Evolutionary conservation across 1,284 basidiomycete species (phyloP).

Genomic region (Inonotus hispidus): DNA sequence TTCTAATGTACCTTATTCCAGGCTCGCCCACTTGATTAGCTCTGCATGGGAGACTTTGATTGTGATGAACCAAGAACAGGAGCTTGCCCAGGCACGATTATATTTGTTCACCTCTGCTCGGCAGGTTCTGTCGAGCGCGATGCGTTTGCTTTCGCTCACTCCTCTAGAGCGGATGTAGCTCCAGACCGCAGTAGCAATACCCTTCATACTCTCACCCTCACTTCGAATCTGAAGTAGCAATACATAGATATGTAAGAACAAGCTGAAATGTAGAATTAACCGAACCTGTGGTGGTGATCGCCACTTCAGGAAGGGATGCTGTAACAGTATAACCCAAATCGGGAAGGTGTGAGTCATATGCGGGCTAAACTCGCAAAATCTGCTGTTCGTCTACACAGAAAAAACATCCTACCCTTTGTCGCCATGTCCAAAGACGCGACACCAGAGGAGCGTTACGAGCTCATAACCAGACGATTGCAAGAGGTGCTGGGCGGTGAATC

Average conservation of each 20-base stretch:
- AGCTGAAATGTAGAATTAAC: not conserved
- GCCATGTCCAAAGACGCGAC: not conserved
- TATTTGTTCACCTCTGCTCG: slow-evolving; percentile 87
- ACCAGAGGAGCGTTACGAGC: slow-evolving; percentile 64
- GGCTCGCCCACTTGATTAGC: slow-evolving; percentile 76
- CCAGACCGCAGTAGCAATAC: not conserved
- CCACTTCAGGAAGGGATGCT: no score
- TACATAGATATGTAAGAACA: not conserved
- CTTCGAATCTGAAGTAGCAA: not conserved
- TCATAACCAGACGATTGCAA: slow-evolving; percentile 84
- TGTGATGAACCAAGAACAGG: slow-evolving; percentile 79
- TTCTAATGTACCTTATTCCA: slow-evolving; percentile 63
- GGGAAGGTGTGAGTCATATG: not conserved
- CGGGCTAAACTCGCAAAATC: not conserved
- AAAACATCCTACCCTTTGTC: not conserved
- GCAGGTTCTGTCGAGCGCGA: slow-evolving; percentile 83
- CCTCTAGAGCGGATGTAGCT: slow-evolving; percentile 88
- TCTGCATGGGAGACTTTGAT: slow-evolving; percentile 86
- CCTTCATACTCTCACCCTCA: not conserved
- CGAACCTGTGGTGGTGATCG: no score
- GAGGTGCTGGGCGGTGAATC: slow-evolving; percentile 87
- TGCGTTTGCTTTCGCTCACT: slow-evolving; percentile 84
- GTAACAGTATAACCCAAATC: not conserved
- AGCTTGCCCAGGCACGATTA: slow-evolving; percentile 82
- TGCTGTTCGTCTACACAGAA: not conserved